A percentile compares a stretch with the other conserved stretches of the same genome.
These are phyloP conservation scores for Sugiyamaella castrensis DNA, from an alignment of 1,139 yeast species.

Conservation along the genomic window DNA sequence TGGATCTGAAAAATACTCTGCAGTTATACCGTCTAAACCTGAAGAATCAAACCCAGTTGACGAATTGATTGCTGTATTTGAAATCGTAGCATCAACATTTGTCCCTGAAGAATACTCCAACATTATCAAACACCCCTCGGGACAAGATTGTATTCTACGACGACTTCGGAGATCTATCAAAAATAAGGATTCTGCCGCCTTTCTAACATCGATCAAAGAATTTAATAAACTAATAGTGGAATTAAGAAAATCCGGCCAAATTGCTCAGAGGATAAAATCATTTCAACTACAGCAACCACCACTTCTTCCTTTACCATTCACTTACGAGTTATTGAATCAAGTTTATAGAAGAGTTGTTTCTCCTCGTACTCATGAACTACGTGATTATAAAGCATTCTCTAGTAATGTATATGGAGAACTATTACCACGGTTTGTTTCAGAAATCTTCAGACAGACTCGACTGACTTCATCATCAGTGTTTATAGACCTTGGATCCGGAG, in stretches of 20 bases:
- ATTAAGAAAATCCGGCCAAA: slow-evolving; percentile 38
- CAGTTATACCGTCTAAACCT: slow-evolving; percentile 24
- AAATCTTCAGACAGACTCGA: slow-evolving; percentile 62
- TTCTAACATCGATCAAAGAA: slow-evolving; percentile 40
- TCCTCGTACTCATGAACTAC: slow-evolving; percentile 62
- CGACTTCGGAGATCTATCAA: slow-evolving; percentile 45
- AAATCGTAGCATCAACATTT: slow-evolving; percentile 44
- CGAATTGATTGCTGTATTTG: slow-evolving; percentile 66
- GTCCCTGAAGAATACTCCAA: slow-evolving; percentile 46
- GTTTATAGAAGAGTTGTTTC: slow-evolving; percentile 77
- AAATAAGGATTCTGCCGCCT: slow-evolving; percentile 34
- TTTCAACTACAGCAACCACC: slow-evolving; percentile 28
- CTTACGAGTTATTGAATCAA: slow-evolving; percentile 53
- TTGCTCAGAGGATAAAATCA: slow-evolving; percentile 38
- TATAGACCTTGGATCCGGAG: slow-evolving; percentile 90
- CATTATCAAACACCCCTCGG: slow-evolving; percentile 41
- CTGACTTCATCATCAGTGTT: slow-evolving; percentile 55
- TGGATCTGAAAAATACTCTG: slow-evolving; percentile 25
- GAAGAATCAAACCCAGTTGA: slow-evolving; percentile 67
- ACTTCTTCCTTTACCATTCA: slow-evolving; percentile 52
- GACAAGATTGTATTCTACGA: slow-evolving; percentile 46
- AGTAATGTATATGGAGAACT: slow-evolving; percentile 91
- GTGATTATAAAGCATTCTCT: slow-evolving; percentile 79
- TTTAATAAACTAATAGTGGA: slow-evolving; percentile 42
- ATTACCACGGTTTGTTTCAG: slow-evolving; percentile 71